Evolutionary conservation across 2,329 filamentous ascomycete genomes (phyloP), one percentile per base, ranked within the genome.

Genomic region (Ascochyta clinopodiicola): DNA sequence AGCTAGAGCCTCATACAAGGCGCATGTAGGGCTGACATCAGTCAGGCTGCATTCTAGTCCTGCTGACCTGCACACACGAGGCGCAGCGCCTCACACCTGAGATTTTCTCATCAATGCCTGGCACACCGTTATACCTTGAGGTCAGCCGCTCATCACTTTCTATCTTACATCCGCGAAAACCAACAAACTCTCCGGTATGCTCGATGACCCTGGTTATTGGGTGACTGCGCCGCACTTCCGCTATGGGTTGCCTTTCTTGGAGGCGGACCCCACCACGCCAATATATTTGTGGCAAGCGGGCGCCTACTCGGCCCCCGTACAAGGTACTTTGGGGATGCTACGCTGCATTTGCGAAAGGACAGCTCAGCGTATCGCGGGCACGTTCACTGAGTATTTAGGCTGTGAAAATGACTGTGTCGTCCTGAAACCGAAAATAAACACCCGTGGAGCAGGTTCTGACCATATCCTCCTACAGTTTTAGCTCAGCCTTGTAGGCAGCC

Each of bases 191-290:
- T 24, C 9, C 21, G 39, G n/a, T 31, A 8, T 6, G 19, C 12
- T 15, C 21, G 13, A 25, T 10, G 6, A 6, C 38, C 38, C 5
- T 12, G 6, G 12, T 21, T n/a, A 65, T 53, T 36, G 31, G 27
- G 17, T 35, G 46, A 25, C 60, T 64, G 56, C 62, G 58, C 62
- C 62, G 62, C 60, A 64, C 50, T 56, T 38, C 62, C 59, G 59
- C 48, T 24, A 52, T 62, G 62, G 62, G 42, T 50, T 44, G 36
- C 59, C 56, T 21, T 27, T 59, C 51, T 8, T 21, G 59, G 40
- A 31, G 17, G 13, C n/a, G 34, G 22, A 31, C 53, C 43, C 48
- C 48, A 44, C 50, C 61, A 47, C 24, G 22, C 22, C 57, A 56
- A 36, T 49, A 39, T 45, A 44, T 47, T 31, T 44, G 27, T 40